Evolutionary conservation across 441 rosid species (phyloP).

Genomic region (Populus hybrid): DNA sequence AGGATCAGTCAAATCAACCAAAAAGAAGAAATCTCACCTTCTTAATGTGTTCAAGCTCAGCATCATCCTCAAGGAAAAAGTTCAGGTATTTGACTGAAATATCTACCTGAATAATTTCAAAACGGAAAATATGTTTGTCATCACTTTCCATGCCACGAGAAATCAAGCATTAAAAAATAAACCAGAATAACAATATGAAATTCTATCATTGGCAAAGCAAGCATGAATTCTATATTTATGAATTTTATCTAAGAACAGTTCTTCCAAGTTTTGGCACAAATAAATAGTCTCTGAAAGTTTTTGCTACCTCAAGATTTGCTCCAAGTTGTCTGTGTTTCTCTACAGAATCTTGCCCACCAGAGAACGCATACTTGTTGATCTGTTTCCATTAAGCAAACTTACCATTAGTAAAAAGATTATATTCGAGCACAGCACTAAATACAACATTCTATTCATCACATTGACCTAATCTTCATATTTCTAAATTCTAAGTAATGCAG

Average conservation of each 20-base stretch:
- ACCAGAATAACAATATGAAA: neutral
- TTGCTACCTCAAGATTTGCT: constrained; percentile 81
- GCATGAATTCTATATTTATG: neutral
- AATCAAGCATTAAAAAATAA: neutral
- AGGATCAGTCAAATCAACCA: neutral
- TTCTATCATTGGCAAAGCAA: neutral
- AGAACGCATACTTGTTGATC: constrained; percentile 78
- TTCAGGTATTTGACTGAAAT: constrained; percentile 73
- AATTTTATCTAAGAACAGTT: neutral
- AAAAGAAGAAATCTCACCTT: constrained; percentile 35
- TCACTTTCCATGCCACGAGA: neutral
- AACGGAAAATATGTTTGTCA: constrained; percentile 1
- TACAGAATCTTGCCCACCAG: constrained; percentile 76
- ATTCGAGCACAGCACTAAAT: neutral
- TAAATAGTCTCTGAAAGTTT: neutral
- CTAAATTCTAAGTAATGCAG: neutral
- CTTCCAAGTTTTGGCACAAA: neutral
- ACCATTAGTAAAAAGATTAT: neutral
- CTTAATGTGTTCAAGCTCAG: constrained; percentile 75
- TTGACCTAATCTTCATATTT: neutral
- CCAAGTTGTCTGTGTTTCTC: constrained; percentile 70
- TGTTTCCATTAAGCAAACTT: constrained; percentile 28
- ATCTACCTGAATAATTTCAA: constrained; percentile 58
- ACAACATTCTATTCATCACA: neutral
- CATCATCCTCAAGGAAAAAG: constrained; percentile 82